Evolutionary conservation across 352 stramenopile genomes (phyloP).

Genomic region (Phytopythium kandeliae): DNA sequence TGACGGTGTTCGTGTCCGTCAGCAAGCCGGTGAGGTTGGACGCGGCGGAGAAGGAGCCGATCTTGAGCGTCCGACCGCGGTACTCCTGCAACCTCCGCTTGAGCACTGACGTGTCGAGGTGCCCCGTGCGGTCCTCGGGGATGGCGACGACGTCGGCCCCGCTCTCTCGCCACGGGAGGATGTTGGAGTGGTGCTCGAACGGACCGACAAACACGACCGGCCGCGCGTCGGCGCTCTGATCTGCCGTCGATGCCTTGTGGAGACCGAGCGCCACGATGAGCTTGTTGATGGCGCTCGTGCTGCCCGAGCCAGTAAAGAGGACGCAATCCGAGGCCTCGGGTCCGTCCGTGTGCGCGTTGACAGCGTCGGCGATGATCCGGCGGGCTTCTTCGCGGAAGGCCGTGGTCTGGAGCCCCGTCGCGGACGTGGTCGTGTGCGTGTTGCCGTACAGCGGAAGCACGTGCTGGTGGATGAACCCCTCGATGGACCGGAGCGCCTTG

Average conservation of each 20-base stretch:
- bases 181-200: conserved; percentile 97
- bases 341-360: conserved; percentile 87
- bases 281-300: conserved; percentile 81
- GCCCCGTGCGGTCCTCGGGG: conserved; percentile 35
- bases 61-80: conserved; percentile 47
- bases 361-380: conserved; percentile 90
- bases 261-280: conserved; percentile 68
- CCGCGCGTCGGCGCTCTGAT: not conserved
- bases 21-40: conserved; percentile 95
- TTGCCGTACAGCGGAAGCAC: conserved; percentile 96
- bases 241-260: conserved; percentile 15
- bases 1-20: conserved; percentile 84
- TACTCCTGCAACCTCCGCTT: conserved; percentile 38
- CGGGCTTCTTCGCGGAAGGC: conserved; percentile 94
- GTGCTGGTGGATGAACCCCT: conserved; percentile 83
- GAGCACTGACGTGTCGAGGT: conserved; percentile 60
- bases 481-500: conserved; percentile 82
- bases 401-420: conserved; percentile 80
- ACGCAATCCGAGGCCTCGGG: conserved; percentile 92
- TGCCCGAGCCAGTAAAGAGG: conserved; percentile 90
- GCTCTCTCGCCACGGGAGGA: conserved; percentile 96
- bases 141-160: conserved; percentile 78
- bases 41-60: conserved; percentile 90
- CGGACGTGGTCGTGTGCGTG: conserved; percentile 93
- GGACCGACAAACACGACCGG: conserved; percentile 91